Base-by-base conservation (phyloP, 805 yeast species). In the Candida peoriensis region DNA sequence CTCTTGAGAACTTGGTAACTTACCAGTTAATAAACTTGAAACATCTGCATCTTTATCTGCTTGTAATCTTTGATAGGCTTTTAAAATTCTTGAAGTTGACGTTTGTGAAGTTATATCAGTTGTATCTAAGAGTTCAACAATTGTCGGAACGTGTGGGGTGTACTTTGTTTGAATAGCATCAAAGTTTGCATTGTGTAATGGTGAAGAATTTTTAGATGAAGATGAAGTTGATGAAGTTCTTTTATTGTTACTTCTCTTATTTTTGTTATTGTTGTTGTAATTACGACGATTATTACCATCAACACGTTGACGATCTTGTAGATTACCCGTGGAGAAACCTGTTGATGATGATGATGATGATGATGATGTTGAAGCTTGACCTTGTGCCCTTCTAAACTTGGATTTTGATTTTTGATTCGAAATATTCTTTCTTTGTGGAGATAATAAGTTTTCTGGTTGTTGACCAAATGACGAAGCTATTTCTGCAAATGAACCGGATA, bases 21-120 rank as follows among this genome's bases (percentile, higher is more conserved):
- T 41, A 28, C 54, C 55, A 5, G 38, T 43, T 8, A 52, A 20
- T 13, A 49, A 28, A 12, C 42, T 42, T 7, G 41, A 28, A 18
- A 49, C 39, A 18, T 49, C 44, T 4, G 44, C 37, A 3, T 39
- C 30, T 7, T 41, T 16, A 31, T 49, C 28, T 4, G 11, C 5
- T 31, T 42, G 32, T 21, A 50, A 33, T 14, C 33, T 36, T 21
- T 43, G 36, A 29, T 35, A 46, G 2, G 54, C 49, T 35, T 36
- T 50, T 11, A 52, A 24, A 13, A 52, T 28, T 36, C 54, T 42
- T 4, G 52, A 42, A 8, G 38, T 36, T 11, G 42, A 16, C 6
- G 52, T 37, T 32, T 49, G 51, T 2, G 55, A 42, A 3, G 50
- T 47, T 9, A 48, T 33, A 24, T 47, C 46, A 4, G 50, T 37